Evolutionary conservation across 2,329 filamentous ascomycete genomes (phyloP).

Genomic region (Monilinia fructigena): DNA sequence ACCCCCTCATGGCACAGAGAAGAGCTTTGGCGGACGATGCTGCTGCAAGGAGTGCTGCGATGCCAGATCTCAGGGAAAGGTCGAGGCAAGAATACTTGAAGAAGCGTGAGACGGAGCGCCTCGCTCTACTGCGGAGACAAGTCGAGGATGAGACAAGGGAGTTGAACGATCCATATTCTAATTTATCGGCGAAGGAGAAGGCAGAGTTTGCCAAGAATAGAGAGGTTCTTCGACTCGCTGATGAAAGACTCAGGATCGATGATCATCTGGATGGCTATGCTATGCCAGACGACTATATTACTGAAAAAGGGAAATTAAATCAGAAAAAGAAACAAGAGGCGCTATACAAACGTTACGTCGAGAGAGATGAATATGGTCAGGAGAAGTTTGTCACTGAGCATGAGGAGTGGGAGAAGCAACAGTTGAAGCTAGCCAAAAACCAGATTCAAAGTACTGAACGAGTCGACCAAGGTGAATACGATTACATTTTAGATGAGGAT

Average conservation of each 20-base stretch:
- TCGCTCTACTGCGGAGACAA: constrained; percentile 84
- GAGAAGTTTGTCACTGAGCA: constrained; percentile 91
- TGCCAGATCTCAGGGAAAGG: constrained; percentile 76
- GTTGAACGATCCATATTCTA: constrained; percentile 65
- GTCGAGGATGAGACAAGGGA: constrained; percentile 87
- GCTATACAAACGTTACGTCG: constrained; percentile 86
- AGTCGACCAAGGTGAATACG: constrained; percentile 79
- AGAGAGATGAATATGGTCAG: constrained; percentile 80
- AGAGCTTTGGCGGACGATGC: constrained; percentile 66
- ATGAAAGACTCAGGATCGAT: constrained; percentile 83
- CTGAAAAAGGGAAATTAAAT: constrained; percentile 87
- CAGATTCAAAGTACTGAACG: constrained; percentile 75
- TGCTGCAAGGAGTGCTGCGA: constrained; percentile 64
- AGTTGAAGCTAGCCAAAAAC: constrained; percentile 81
- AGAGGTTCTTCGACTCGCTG: constrained; percentile 72
- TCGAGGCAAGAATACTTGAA: constrained; percentile 91
- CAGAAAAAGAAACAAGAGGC: constrained; percentile 84
- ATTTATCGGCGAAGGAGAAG: constrained; percentile 68
- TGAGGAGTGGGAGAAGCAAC: constrained; percentile 93
- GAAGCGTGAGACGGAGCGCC: constrained; percentile 82
- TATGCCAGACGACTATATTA: constrained; percentile 93
- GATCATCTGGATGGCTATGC: constrained; percentile 90
- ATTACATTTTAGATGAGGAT: constrained; percentile 87
- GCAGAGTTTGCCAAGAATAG: constrained; percentile 81
- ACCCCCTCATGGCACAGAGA: constrained; percentile 50